Base-by-base conservation (phyloP, 306 rosid genomes). In the Castanea mollissima region DNA sequence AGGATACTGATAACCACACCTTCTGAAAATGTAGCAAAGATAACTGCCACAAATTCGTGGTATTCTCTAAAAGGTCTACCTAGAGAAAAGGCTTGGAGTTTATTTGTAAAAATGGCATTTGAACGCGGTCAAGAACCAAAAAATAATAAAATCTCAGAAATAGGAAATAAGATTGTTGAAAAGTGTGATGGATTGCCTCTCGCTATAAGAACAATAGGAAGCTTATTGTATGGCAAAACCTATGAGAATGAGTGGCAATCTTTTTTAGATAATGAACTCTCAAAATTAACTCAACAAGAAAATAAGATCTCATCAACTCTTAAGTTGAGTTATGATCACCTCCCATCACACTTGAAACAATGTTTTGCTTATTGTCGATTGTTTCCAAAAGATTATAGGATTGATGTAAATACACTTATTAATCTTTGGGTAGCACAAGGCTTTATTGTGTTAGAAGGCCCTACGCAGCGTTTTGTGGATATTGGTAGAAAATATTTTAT, bases 261-360 rank as follows among this genome's bases (percentile, higher is more conserved):
- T 3, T 46, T 46, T 12, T 46, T 46, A 11, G 52, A 46, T 2
- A 0, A 46, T 11, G 52, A 46, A 0, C 15, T 46, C 52, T 46
- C 52, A 46, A 46, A 9, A 46, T 0, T 46, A 11, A 3, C 4
- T 0, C 52, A 2, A 9, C 4, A 46, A 46, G 52, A 46, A 46
- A 46, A 46, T 46, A 0, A 46, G 0, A 46, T 46, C 0, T 46
- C 4, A 3, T 46, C 21, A 18, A 15, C 16, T 49, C 83, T 80
- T 49, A 80, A 74, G 69, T 70, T 81, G 29, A 81, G 81, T 73
- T 81, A 81, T 62, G 75, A 82, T 73, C 81, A 77, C 11, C 67
- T 82, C 10, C 81, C 85, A 2, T 15, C 75, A 5, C 29, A 16
- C 1, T 76, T 82, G 7, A 82, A 72, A 31, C 74, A 77, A 23